A percentile compares a stretch with the other conserved stretches of the same genome.
Conservation (phyloP, 768 basidiomycete genomes). For the Mycena maculata region DNA sequence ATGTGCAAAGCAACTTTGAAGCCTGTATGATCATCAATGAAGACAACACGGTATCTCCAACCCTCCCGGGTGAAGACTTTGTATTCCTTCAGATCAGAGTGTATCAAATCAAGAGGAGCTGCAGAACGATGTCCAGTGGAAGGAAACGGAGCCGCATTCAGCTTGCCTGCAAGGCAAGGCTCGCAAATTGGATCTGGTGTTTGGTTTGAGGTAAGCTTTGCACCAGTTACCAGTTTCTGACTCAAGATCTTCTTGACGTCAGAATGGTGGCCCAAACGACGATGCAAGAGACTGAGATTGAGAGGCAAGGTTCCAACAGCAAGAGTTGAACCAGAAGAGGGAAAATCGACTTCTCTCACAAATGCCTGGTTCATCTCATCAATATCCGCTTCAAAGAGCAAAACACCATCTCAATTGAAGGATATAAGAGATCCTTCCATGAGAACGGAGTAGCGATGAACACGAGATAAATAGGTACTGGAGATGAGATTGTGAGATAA, state of each 20-base stretch:
- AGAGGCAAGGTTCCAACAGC: conserved; percentile 15
- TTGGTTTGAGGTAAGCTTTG: background rate
- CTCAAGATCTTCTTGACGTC: conserved; percentile 4
- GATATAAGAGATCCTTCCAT: conserved; percentile 10
- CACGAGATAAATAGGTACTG: conserved; percentile 11
- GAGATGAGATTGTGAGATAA: conserved; percentile 15
- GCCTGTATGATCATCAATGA: conserved; percentile 3
- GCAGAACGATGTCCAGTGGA: no score
- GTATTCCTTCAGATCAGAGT: no score
- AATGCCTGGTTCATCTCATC: conserved; percentile 23
- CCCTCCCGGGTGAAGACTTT: background rate
- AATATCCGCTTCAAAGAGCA: conserved; percentile 22
- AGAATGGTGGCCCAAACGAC: background rate
- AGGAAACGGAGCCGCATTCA: background rate
- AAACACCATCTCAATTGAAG: background rate
- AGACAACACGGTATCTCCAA: conserved; percentile 5
- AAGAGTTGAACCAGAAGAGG: background rate
- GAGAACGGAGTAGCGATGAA: conserved; percentile 7
- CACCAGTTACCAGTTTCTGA: background rate
- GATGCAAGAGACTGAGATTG: background rate
- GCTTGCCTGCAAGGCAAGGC: conserved; percentile 13
- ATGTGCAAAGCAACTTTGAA: conserved; percentile 11
- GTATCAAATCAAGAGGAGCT: background rate
- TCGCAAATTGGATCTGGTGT: background rate
- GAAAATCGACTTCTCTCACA: background rate